Evolutionary conservation across 495 filamentous ascomycete genomes (phyloP), one percentile per base, ranked within the genome.

Genomic region (Parathielavia hyrcaniae): DNA sequence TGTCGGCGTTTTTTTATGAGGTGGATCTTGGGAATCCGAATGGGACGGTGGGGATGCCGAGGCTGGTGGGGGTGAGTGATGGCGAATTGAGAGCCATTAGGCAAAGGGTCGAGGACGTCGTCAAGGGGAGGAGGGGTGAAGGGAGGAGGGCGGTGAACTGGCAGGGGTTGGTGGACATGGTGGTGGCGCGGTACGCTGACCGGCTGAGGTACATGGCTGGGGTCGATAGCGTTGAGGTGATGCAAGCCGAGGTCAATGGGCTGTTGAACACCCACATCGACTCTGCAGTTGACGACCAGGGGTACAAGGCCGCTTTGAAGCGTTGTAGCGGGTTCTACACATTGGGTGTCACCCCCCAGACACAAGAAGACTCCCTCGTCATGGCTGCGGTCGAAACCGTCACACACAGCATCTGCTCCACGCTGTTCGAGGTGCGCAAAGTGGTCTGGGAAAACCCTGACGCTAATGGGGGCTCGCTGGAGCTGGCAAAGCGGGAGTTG

Each of bases 151-250:
- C 13, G 58, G 66, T 78, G 34, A 72, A 86, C 56, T 88, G 85
- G 85, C 85, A 86, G 60, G 75, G 69, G 0, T 74, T 83, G 30
- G 73, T 75, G 0, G 85, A 88, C 56, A 79, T 84, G 79, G 72
- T 88, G 8, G 73, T 85, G 9, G 66, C 73, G 13, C 77, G 84
- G 13, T 86, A 86, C 54, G 72, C 76, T 8, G 68, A 76, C 19
- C 72, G 80, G 39, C 65, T 87, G 46, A 69, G 73, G 17, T 76
- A 77, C 32, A 66, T 86, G 58, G 72, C 71, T 4, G 67, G 64
- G 3, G 40, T 76, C 4, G 49, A 65, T 1, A 66, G 69, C 0
- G 55, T 75, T 17, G 59, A 67, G 16, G 43, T 69, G 5, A 60
- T 82, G 30, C 66, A 70, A n/a, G 55, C 57, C 2, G 79, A 83